Base-by-base conservation (phyloP, 371 early-diverging fungal species). In the Dichotomocladium elegans region DNA sequence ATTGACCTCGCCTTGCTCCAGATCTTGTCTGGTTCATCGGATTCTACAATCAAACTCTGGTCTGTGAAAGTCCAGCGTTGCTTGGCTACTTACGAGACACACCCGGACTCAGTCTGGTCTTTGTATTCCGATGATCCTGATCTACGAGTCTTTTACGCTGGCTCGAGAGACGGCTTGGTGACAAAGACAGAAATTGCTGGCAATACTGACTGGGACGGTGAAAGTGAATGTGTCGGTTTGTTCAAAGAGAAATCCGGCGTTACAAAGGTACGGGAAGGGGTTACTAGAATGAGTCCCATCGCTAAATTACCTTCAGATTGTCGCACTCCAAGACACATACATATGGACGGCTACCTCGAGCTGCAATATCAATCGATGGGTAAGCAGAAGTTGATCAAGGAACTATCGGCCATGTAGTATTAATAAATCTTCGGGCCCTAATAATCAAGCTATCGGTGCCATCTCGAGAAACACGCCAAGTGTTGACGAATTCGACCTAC, bases 41-140 rank as follows among this genome's bases (percentile, higher is more conserved):
- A 94, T 66, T 80, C 91, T 4, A 89, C 94, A 1, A 88, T 91
- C 47, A 94, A 94, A 68, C 77, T 96, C 22, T 98, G 98, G 98
- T 93, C 94, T 25, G 77, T 95, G 19, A 83, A 83, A 28, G 86
- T 87, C 28, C 87, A 90, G 58, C 82, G 95, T 12, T 94, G 95
- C 56, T 68, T 95, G 29, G 83, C 87, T 6, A 96, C 98, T 0
- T 96, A 85, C 58, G 75, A 75, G 46, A 86, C 93, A 2, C 90
- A 90, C 51, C 77, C 82, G n/a, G 92, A 91, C 53, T 88, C 93
- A 4, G 91, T 96, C 3, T 98, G 96, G 96, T 83, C 90, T 9
- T 70, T 98, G 21, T 84, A 82, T 56, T 91, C 95, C 6, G 78
- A 83, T 43, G 86, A 93, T 60, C 91, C 96, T 19, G 80, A 85